A percentile compares a stretch with the other conserved stretches of the same genome.
phyloP scores from a whole-genome alignment of 2,329 filamentous ascomycete genomes.

The Colletotrichum lindemuthianum region DNA sequence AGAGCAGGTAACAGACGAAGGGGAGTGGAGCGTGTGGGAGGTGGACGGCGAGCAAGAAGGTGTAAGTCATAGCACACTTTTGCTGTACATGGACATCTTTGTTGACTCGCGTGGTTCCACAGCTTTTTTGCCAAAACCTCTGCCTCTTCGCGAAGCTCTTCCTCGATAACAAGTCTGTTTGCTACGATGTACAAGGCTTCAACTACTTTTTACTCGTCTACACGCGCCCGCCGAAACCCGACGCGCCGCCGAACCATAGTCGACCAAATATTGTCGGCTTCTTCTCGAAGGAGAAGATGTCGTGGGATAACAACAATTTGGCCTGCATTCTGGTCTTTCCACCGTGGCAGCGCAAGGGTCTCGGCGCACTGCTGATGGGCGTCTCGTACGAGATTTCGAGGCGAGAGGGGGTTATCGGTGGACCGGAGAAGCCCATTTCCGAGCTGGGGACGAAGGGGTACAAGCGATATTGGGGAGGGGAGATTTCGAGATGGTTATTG shows the following conservation, averaged over 20 bases:
- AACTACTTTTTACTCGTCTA: slow-evolving; percentile 93
- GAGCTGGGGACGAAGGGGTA: slow-evolving; percentile 87
- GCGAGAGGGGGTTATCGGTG: slow-evolving; percentile 84
- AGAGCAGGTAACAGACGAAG: slow-evolving; percentile 65
- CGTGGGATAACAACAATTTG: slow-evolving; percentile 98
- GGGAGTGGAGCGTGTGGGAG: slow-evolving; percentile 88
- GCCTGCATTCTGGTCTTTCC: slow-evolving; percentile 97
- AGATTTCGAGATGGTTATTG: slow-evolving; percentile 78
- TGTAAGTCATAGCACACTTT: slow-evolving; percentile 52
- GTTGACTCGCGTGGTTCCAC: not conserved
- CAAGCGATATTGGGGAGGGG: slow-evolving; percentile 84
- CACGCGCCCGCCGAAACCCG: slow-evolving; percentile 58
- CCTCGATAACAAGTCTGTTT: slow-evolving; percentile 97
- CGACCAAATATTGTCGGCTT: slow-evolving; percentile 82
- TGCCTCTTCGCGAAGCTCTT: slow-evolving; percentile 97
- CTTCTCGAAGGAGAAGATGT: slow-evolving; percentile 98
- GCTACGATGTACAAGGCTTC: slow-evolving; percentile 95
- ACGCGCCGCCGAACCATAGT: slow-evolving; percentile 21
- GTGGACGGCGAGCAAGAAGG: slow-evolving; percentile 89
- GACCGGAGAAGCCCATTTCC: slow-evolving; percentile 93
- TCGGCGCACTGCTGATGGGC: slow-evolving; percentile 90
- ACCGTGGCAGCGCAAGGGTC: slow-evolving; percentile 90
- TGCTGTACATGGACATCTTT: not conserved
- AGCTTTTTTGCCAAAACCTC: slow-evolving; percentile 93
- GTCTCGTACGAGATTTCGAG: slow-evolving; percentile 92